These are phyloP conservation scores for Acanthochlamys bracteata DNA, from an alignment of 106 monocot genomes.

Conservation along the genomic window DNA sequence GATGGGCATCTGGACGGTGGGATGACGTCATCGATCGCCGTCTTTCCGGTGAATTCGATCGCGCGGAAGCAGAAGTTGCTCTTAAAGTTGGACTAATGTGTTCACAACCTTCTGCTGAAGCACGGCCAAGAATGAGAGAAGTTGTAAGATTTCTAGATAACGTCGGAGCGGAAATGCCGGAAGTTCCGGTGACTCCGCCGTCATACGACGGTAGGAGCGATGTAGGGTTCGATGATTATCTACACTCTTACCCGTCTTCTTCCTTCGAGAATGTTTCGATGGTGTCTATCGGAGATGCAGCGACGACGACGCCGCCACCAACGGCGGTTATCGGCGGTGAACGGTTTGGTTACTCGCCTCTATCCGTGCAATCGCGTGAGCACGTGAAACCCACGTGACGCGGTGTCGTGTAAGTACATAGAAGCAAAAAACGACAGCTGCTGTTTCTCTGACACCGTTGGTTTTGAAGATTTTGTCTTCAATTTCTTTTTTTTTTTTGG, in stretches of 20 bases:
- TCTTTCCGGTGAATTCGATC: conserved; percentile 28
- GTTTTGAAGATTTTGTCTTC: too few relatives aligned
- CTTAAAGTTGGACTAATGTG: conserved; percentile 61
- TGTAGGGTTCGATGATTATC: conserved; percentile 48
- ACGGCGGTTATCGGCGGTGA: neutral
- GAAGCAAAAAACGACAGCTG: too few relatives aligned
- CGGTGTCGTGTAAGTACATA: too few relatives aligned
- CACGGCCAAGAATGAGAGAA: conserved; percentile 62
- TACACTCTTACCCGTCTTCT: conserved; percentile 54
- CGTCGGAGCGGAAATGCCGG: conserved; percentile 28
- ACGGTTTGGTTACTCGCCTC: neutral
- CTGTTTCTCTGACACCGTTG: too few relatives aligned
- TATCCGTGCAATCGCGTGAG: too few relatives aligned
- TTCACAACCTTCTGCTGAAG: conserved; percentile 37
- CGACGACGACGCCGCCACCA: neutral
- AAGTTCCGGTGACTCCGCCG: conserved; percentile 18
- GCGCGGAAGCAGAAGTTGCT: conserved; percentile 31
- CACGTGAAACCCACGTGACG: too few relatives aligned
- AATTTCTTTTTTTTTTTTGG: too few relatives aligned
- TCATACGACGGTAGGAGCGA: conserved; percentile 11
- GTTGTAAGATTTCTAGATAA: conserved; percentile 54
- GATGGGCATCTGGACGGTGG: conserved; percentile 26
- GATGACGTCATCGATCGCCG: conserved; percentile 38
- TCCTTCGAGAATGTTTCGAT: conserved; percentile 32
- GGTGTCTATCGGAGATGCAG: too few relatives aligned